These are phyloP conservation scores for Tulasnella sp. DNA, from an alignment of 768 basidiomycete genomes.

Conservation along the genomic window DNA sequence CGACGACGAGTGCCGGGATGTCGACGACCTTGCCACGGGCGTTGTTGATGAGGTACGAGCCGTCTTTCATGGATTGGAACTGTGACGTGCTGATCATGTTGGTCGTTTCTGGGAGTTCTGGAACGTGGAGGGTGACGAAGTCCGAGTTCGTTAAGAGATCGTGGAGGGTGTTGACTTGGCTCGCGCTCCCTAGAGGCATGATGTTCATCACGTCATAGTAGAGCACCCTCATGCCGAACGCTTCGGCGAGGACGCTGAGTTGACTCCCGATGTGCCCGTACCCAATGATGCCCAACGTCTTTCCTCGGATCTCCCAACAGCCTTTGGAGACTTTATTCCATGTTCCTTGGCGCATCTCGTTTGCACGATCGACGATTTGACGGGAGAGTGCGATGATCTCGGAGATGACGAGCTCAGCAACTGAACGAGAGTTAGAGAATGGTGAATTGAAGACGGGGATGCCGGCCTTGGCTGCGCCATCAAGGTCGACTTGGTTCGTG, in stretches of 20 bases:
- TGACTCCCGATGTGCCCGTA: slow-evolving; percentile 99
- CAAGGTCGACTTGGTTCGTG: slow-evolving; percentile 92
- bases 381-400: slow-evolving; percentile 91
- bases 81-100: slow-evolving; percentile 78
- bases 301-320: slow-evolving; percentile 97
- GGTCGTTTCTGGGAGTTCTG: slow-evolving; percentile 90
- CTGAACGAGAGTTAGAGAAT: slow-evolving; percentile 96
- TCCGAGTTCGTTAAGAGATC: slow-evolving; percentile 69
- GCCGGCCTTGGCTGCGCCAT: slow-evolving; percentile 70
- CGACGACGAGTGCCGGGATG: slow-evolving; percentile 75
- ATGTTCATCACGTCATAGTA: slow-evolving; percentile 93
- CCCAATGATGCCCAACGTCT: slow-evolving; percentile 94
- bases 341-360: slow-evolving; percentile 75
- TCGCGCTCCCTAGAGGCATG: slow-evolving; percentile 93
- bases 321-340: slow-evolving; percentile 99
- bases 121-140: slow-evolving; percentile 93
- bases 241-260: slow-evolving; percentile 91
- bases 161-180: slow-evolving; percentile 71
- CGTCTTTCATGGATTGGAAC: slow-evolving; percentile 85
- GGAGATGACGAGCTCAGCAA: slow-evolving; percentile 92
- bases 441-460: slow-evolving; percentile 99
- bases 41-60: slow-evolving; percentile 95
- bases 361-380: slow-evolving; percentile 79
- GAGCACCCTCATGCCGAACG: slow-evolving; percentile 89
- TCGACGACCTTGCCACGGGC: slow-evolving; percentile 93